phyloP scores from a whole-genome alignment of 805 yeast species.

The Monosporozyma aerobia region DNA sequence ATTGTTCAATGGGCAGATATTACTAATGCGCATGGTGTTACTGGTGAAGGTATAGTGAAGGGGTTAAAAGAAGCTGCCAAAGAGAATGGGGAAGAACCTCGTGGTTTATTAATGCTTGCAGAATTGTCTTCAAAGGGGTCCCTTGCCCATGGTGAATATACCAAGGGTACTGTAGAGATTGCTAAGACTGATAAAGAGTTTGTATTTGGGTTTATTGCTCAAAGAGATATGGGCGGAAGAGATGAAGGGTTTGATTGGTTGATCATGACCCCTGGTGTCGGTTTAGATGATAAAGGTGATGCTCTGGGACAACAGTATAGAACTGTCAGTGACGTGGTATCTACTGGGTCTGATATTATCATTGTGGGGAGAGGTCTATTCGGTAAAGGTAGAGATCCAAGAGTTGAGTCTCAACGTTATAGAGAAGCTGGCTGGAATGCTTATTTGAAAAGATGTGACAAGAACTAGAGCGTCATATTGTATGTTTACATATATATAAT shows the following conservation, averaged over 20 bases:
- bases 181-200: constrained; percentile 81
- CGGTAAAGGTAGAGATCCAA: constrained; percentile 90
- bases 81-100: constrained; percentile 60
- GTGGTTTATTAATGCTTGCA: constrained; percentile 91
- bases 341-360: constrained; percentile 85
- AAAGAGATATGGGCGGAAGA: constrained; percentile 72
- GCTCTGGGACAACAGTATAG: constrained; percentile 94
- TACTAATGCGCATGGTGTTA: constrained; percentile 95
- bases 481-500: background rate
- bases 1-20: constrained; percentile 95
- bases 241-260: constrained; percentile 91
- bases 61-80: constrained; percentile 76
- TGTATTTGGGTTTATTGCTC: constrained; percentile 96
- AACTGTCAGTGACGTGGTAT: constrained; percentile 75
- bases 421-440: constrained; percentile 94
- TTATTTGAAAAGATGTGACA: constrained; percentile 40
- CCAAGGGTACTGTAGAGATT: constrained; percentile 78
- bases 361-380: constrained; percentile 98
- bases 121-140: constrained; percentile 93
- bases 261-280: constrained; percentile 97
- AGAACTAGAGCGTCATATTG: background rate
- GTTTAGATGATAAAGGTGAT: constrained; percentile 94
- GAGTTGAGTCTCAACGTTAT: constrained; percentile 79
- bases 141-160: constrained; percentile 85
- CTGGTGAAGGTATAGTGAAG: constrained; percentile 86